Percentiles rank a stretch among this genome's conserved stretches.
phyloP scores from a whole-genome alignment of 1,284 basidiomycete genomes.

The Leccinum subatratum region DNA sequence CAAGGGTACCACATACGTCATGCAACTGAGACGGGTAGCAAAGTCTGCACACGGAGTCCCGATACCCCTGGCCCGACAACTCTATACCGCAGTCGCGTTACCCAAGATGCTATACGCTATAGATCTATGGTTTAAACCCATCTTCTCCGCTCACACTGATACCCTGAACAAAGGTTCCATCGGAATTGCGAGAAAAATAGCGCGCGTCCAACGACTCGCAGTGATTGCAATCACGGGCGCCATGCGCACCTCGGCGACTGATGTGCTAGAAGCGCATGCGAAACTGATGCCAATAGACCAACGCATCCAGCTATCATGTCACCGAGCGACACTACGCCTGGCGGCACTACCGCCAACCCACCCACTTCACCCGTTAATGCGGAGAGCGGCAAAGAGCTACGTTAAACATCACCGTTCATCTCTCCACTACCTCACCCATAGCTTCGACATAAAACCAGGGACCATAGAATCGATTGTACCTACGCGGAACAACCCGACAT shows the following conservation, averaged over 20 bases:
- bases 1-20: slow-evolving; percentile 1
- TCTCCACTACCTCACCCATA: background rate
- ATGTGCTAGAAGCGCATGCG: background rate
- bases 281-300: background rate
- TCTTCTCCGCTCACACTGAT: too few species aligned
- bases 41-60: too few species aligned
- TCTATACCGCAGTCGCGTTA: background rate
- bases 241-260: background rate
- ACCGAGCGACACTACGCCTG: background rate
- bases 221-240: background rate
- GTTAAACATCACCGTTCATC: background rate
- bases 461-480: too few species aligned
- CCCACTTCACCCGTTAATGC: background rate
- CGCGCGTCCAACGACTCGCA: background rate
- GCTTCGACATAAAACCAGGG: background rate
- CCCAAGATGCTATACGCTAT: background rate
- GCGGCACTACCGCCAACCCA: background rate
- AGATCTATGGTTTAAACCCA: too few species aligned
- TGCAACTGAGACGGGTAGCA: slow-evolving; percentile 6
- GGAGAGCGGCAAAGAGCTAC: background rate
- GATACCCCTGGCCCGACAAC: too few species aligned
- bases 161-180: too few species aligned
- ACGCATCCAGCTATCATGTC: background rate
- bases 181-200: too few species aligned
- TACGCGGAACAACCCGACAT: too few species aligned